Base-by-base conservation (phyloP, 805 yeast genomes). In the Suhomyces canberraensis region DNA sequence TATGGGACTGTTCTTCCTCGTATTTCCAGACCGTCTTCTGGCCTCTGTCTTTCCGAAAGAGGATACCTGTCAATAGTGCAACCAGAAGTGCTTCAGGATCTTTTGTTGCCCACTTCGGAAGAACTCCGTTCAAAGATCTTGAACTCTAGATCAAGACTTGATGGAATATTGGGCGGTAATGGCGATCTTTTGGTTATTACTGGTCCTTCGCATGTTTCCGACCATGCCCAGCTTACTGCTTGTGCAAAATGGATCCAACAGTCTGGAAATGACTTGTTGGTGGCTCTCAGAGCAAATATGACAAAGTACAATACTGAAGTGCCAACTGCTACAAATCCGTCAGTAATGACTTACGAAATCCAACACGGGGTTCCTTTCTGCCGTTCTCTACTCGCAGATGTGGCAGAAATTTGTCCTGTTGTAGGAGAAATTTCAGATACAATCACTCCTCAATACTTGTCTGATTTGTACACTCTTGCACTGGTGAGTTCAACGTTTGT, bases 371-470 rank as follows among this genome's bases (percentile, higher is more conserved):
- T 73, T 26, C 71, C 75, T 2, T 45, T 51, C 20, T 63, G 69
- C 45, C 52, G 76, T 17, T 57, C 64, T 2, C 44, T 69, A 29
- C 46, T 71, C 16, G 51, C 60, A 29, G 68, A 66, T 38, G 47
- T 73, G 33, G 70, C 74, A 3, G 61, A 58, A 31, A 54, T 58
- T 28, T 60, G 71, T 40, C 76, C 79, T 2, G 45, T 75, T 14
- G 71, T 69, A 2, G 73, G 73, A 9, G 69, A 66, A 37, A 50
- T 69, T 33, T 56, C 69, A 16, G 78, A 73, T 48, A 71, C 76
- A 2, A 59, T 75, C 25, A 64, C 76, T 2, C 78, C 78, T 1
- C 78, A 74, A 40, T 75, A 69, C 51, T 61, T 69, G 31, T 56
- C 73, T 1, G 81, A 75, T 47, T 52, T 72, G 39, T 70, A 62